Evolutionary conservation across 2,329 filamentous ascomycete species (phyloP).

Genomic region (Xylaria sp.): DNA sequence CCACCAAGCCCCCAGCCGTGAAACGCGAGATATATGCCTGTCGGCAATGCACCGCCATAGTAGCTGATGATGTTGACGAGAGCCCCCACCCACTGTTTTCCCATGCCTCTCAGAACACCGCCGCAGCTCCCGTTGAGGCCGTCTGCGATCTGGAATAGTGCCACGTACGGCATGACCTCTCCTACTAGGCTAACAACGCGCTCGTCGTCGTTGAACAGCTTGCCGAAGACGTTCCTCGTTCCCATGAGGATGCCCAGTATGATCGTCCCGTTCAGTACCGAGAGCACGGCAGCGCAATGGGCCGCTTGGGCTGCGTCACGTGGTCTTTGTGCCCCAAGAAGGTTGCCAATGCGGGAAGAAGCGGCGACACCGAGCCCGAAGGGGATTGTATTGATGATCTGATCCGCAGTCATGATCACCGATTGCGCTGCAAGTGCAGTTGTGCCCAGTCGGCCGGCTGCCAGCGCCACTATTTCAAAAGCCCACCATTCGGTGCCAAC

Average conservation of each 20-base stretch:
- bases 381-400: slow-evolving; percentile 85
- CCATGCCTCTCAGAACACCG: slow-evolving; percentile 84
- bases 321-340: slow-evolving; percentile 76
- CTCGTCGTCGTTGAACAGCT: slow-evolving; percentile 83
- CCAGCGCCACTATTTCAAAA: slow-evolving; percentile 88
- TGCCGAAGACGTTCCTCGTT: slow-evolving; percentile 77
- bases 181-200: slow-evolving; percentile 78
- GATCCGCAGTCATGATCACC: slow-evolving; percentile 90
- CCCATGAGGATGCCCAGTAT: slow-evolving; percentile 77
- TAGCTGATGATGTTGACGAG: slow-evolving; percentile 85
- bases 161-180: slow-evolving; percentile 84
- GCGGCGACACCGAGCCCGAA: slow-evolving; percentile 88
- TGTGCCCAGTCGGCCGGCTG: slow-evolving; percentile 82
- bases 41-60: slow-evolving; percentile 81
- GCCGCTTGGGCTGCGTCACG: slow-evolving; percentile 76
- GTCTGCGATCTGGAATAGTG: slow-evolving; percentile 90
- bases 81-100: slow-evolving; percentile 85
- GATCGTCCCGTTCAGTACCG: slow-evolving; percentile 72
- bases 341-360: slow-evolving; percentile 80
- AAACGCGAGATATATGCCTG: slow-evolving; percentile 87
- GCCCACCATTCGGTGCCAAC: slow-evolving; percentile 96
- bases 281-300: slow-evolving; percentile 79
- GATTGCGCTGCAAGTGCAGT: slow-evolving; percentile 83
- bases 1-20: slow-evolving; percentile 85
- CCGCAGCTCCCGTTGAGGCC: slow-evolving; percentile 88